A percentile compares a stretch with the other conserved stretches of the same genome.
These are phyloP conservation scores for Saksenaea oblongispora DNA, from an alignment of 371 early-diverging fungal genomes.

Conservation along the genomic window DNA sequence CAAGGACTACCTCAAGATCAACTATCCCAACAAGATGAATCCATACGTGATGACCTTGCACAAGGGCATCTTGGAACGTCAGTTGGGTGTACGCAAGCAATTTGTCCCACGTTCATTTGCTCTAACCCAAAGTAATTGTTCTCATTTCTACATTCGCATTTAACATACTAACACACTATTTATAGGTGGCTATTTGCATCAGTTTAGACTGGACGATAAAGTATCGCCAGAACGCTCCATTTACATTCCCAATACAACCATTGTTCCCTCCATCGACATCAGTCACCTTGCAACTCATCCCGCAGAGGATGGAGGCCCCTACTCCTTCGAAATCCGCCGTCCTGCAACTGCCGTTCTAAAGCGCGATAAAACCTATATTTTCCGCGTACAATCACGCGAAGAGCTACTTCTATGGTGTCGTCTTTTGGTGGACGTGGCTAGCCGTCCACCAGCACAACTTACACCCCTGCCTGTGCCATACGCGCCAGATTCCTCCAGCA, in stretches of 20 bases:
- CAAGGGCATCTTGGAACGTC: conserved; percentile 41
- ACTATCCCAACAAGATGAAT: conserved; percentile 47
- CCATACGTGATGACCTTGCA: conserved; percentile 41
- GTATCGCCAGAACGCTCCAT: conserved; percentile 40
- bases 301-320: not conserved
- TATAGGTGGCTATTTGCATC: conserved; percentile 45
- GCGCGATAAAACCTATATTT: conserved; percentile 13
- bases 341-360: conserved; percentile 6
- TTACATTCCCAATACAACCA: conserved; percentile 32
- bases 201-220: conserved; percentile 39
- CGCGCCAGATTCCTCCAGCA: not conserved
- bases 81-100: conserved; percentile 38
- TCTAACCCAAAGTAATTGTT: conserved; percentile 40
- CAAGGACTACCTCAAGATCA: conserved; percentile 45
- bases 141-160: no score
- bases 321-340: conserved; percentile 18
- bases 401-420: conserved; percentile 18
- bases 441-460: conserved; percentile 1
- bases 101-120: conserved; percentile 38
- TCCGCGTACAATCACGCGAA: conserved; percentile 9
- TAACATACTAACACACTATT: not conserved
- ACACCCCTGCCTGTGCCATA: not conserved
- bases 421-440: conserved; percentile 15
- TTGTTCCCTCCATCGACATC: conserved; percentile 29
- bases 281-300: conserved; percentile 10